Base-by-base conservation (phyloP, 768 basidiomycete genomes). In the Mycena sanguinolenta region DNA sequence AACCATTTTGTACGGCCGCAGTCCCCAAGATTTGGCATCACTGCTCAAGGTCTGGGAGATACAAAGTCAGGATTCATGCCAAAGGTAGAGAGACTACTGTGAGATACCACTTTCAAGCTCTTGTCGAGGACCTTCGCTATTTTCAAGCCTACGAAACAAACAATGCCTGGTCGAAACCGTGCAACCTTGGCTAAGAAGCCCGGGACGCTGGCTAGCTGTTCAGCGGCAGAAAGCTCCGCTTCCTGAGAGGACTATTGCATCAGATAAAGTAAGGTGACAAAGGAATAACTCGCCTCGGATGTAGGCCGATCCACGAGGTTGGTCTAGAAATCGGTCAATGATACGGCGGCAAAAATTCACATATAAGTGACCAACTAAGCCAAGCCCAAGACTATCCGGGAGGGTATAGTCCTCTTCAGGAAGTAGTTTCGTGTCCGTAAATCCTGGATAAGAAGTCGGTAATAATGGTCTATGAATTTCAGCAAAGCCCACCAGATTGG, bases 91-190 rank as follows among this genome's bases (percentile, higher is more conserved):
- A 50, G 2, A 27, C 19, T 17, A 19, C 44, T 19, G 59, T 30
- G 14, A 58, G 59, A 27, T 49, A 69, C 73, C 70, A 68, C 67
- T 44, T 69, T 79, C 71, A 36, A 65, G 61, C 77, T 58, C 49
- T 78, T 70, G 73, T 86, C 72, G 49, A 84, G 77, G 73, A 74
- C 67, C 67, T 82, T 77, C 44, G 85, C 81, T 36, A 96, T 95
- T 12, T 85, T 84, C 68, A 93, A 83, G 2, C 95, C 95, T 2
- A 95, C 90, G 74, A 96, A 93, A 75, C 93, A 95, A 0, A 95
- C 85, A 7, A 96, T 82, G 4, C 84, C 83, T 0, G 95, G 95
- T 14, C 85, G 85, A 71, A 85, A 85, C 12, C 76, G 79, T 0
- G 80, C 75, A 23, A 96, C 80, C 76, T 95, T 96, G 25, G 74